Base-by-base conservation (phyloP, 2,329 filamentous ascomycete species). In the Lasiodiplodia citricola region DNA sequence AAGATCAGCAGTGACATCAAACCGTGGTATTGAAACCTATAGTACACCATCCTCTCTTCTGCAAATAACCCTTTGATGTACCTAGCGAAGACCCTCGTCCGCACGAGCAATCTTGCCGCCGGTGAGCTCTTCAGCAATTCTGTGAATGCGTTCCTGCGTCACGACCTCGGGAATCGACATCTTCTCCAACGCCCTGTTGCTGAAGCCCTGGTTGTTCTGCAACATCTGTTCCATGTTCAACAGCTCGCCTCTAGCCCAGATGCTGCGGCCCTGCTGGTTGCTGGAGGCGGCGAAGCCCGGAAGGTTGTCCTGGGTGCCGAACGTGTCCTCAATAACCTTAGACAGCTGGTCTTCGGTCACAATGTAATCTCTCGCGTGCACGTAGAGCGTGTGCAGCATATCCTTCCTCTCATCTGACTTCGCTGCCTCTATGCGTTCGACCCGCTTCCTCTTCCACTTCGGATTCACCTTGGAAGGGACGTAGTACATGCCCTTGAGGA, bases 301-400 rank as follows among this genome's bases (percentile, higher is more conserved):
- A 69, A 78, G 83, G 7, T 75, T 67, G 31, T 82, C 80, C 7
- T 88, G 85, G 31, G 89, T 88, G 18, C 88, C 86, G 81, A 97
- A 99, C n/a, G 91, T 85, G 71, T 85, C 82, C 25, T 96, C 91
- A 68, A 97, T 90, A 72, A 89, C 87, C 18, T 84, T 84, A 73
- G 92, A 87, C 41, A 99, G 87, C 78, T 97, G 91, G 63, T 86
- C 82, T 78, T 97, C 94, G 28, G 87, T 90, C 21, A 93, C 90
- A 77, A 99, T 97, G 82, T 98, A 99, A 50, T 88, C 84, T 31
- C 91, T 88, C 5, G 96, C 94, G 74, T 94, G 92, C 82, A 96
- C 92, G 82, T 99, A 99, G 14, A 99, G 87, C 69, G 92, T 90
- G 80, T 97, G 93, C 37, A 99, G 82, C 18, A 90, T 87, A 72